phyloP scores from a whole-genome alignment of 306 rosid genomes.

The Cajanus cajan region DNA sequence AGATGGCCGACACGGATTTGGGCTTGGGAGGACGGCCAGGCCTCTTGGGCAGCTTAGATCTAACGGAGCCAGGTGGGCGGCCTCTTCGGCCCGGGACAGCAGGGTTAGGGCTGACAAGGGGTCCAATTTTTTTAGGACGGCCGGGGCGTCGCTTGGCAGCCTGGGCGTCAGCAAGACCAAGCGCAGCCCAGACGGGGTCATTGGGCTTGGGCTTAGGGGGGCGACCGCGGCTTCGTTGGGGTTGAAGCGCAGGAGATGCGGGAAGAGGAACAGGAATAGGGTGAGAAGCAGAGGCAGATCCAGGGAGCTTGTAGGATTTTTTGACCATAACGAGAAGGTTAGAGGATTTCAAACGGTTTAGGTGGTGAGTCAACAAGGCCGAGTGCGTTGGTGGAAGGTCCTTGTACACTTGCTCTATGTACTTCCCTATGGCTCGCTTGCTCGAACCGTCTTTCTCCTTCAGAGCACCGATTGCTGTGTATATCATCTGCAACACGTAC shows the following conservation, averaged over 20 bases:
- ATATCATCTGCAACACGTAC: conserved; percentile 60
- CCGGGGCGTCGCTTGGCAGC: conserved; percentile 34
- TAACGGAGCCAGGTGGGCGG: conserved; percentile 47
- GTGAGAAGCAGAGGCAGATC: neutral
- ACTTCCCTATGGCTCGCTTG: conserved; percentile 64
- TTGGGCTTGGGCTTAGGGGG: conserved; percentile 53
- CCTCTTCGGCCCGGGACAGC: conserved; percentile 38
- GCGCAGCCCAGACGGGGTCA: conserved; percentile 35
- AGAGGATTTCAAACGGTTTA: conserved; percentile 45
- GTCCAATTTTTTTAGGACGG: conserved; percentile 40
- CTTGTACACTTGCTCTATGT: conserved; percentile 50
- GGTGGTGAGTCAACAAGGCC: conserved; percentile 51
- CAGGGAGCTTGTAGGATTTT: conserved; percentile 60
- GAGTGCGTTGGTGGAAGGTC: conserved; percentile 51
- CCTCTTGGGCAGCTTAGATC: conserved; percentile 45
- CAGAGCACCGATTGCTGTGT: conserved; percentile 51
- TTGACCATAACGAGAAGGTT: conserved; percentile 59
- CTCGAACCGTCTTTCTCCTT: conserved; percentile 74
- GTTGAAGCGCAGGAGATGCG: neutral
- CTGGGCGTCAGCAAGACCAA: conserved; percentile 45
- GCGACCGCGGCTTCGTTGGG: conserved; percentile 41
- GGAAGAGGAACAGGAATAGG: neutral
- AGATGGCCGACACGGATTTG: conserved; percentile 41
- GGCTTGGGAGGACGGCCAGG: conserved; percentile 64
- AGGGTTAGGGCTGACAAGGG: neutral